phyloP scores from a whole-genome alignment of 164 flowering plant genomes.

The Stephania cephalantha region DNA sequence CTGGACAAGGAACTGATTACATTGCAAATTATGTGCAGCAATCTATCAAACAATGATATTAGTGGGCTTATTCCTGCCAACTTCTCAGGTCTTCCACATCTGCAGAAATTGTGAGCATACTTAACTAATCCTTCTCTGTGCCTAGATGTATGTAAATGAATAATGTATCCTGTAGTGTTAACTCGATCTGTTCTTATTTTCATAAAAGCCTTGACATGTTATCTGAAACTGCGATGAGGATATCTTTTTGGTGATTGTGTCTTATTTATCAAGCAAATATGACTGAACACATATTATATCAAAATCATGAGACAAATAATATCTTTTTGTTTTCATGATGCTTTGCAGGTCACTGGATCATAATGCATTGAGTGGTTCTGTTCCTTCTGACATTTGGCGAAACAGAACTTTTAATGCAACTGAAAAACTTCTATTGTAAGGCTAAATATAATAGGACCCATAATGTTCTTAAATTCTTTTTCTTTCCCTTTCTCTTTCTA shows the following conservation, averaged over 20 bases:
- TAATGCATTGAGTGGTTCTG: conserved; percentile 56
- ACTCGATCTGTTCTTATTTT: not conserved
- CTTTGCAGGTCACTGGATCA: conserved; percentile 58
- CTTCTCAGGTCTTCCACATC: conserved; percentile 52
- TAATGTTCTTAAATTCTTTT: not conserved
- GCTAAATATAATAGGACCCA: not conserved
- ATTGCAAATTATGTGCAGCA: conserved; percentile 37
- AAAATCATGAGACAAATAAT: not conserved
- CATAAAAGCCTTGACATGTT: no score
- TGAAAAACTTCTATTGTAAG: conserved; percentile 51
- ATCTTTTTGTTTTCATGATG: not conserved
- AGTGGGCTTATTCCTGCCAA: conserved; percentile 63
- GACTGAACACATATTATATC: not conserved
- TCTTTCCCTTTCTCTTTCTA: not conserved
- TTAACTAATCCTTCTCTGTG: conserved; percentile 3
- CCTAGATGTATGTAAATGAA: not conserved
- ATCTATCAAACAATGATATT: conserved; percentile 56
- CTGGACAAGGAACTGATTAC: not conserved
- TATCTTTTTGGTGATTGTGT: not conserved
- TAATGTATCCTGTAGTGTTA: not conserved
- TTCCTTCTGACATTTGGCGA: conserved; percentile 61
- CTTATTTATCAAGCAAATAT: not conserved
- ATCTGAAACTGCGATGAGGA: no score
- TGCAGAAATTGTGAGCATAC: conserved; percentile 66
- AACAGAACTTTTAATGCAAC: conserved; percentile 32